Evolutionary conservation across 495 filamentous ascomycete species (phyloP), one percentile per base, ranked within the genome.

Genomic region (Aspergillus sparsus): DNA sequence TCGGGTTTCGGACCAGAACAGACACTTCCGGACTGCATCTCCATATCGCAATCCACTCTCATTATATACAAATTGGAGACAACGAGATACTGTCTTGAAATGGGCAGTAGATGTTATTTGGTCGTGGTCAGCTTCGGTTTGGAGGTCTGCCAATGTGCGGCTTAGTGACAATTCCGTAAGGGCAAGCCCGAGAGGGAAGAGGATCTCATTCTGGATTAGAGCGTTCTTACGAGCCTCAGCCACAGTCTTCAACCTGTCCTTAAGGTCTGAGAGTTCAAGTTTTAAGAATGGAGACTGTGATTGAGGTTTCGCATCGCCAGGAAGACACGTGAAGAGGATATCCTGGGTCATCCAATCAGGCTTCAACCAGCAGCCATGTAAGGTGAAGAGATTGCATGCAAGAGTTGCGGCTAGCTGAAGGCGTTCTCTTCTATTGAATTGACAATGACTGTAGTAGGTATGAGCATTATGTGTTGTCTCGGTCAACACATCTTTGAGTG

Each of bases 91-190:
- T 2, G 68, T 71, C 6, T 70, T 68, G 15, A 66, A 51, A 49
- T 59, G 62, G 7, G 62, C 51, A 32, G 55, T 31, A 12, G 53
- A 33, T n/a, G 64, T 60, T 7, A 58, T 47, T 5, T 9, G 47
- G 41, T 65, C 57, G 2, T 57, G 49, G 33, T 77, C 71, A 41
- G 66, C 62, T 6, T 60, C 39, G 31, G 2, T 49, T 4, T 53
- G 21, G 15, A 75, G 58, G 2, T 53, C 34, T 12, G 55, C 54
- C 6, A 75, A 12, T 0, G 64, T 60, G 37, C 58, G 51, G 7
- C 71, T 69, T 11, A 75, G 68, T 35, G 71, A 74, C 15, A 77
- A 63, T 58, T 75, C 74, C 9, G 72, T 62, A 9, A 75, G 63
- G 7, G 66, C 67, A 4, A 74, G 37, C 6, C 70, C 74, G 0